Conservation (phyloP, 2,329 filamentous ascomycete genomes). For the Pleochaeta shiraiana region DNA sequence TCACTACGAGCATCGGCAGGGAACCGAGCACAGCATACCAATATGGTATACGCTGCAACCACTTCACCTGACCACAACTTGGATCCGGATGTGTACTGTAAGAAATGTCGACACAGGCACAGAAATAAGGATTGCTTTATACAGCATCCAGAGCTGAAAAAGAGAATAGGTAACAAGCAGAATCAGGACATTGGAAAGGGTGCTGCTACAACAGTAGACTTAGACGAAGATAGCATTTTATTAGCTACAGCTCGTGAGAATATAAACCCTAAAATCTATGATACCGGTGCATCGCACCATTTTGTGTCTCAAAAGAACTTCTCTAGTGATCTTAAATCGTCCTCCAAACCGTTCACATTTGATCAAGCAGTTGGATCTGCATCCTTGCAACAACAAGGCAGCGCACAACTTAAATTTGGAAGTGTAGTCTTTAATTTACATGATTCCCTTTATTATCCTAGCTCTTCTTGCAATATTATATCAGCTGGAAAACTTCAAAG, state of each 20-base stretch:
- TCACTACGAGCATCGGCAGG: no score
- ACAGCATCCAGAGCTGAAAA: background rate
- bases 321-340: background rate
- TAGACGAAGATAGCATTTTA: background rate
- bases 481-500: background rate
- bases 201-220: background rate
- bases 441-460: background rate
- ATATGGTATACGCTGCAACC: no score
- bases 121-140: background rate
- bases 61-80: no score
- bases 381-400: background rate
- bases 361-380: background rate
- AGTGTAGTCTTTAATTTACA: background rate
- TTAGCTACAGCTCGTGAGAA: background rate
- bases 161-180: background rate
- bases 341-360: background rate
- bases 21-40: no score
- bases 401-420: background rate
- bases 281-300: background rate
- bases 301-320: background rate
- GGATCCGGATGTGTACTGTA: no score
- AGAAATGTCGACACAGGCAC: background rate
- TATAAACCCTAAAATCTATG: background rate
- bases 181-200: background rate
- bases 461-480: background rate